A percentile compares a stretch with the other conserved stretches of the same genome.
Conservation (phyloP, 2,329 filamentous ascomycete genomes). For the Ceratocystis papillata region DNA sequence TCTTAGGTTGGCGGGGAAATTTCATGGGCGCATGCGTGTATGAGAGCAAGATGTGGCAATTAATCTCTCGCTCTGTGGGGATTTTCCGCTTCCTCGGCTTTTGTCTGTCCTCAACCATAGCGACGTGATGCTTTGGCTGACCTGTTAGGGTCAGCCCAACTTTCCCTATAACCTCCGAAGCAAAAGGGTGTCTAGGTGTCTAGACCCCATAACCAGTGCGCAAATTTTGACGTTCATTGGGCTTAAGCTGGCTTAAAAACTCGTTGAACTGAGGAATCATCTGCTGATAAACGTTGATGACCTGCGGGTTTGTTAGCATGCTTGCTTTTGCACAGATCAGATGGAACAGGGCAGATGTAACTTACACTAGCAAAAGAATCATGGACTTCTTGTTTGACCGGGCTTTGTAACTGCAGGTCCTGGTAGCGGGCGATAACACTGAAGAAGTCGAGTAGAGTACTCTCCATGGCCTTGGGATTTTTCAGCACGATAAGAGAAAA, state of each 20-base stretch:
- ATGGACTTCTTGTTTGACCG: constrained; percentile 54
- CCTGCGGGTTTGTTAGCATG: constrained; percentile 32
- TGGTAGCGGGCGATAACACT: constrained; percentile 69
- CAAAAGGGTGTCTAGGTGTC: constrained; percentile 24
- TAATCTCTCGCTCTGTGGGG: neutral
- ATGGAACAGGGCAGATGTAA: constrained; percentile 21
- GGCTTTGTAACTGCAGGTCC: constrained; percentile 49
- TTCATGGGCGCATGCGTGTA: neutral
- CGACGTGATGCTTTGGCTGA: neutral
- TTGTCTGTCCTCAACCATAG: neutral
- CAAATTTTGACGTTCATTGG: constrained; percentile 41
- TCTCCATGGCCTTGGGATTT: constrained; percentile 89
- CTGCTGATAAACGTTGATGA: constrained; percentile 45
- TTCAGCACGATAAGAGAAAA: constrained; percentile 74
- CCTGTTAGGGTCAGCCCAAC: neutral
- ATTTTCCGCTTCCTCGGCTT: neutral
- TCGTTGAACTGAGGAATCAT: constrained; percentile 50
- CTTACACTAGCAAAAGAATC: constrained; percentile 67
- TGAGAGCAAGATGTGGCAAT: neutral
- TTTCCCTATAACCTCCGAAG: neutral
- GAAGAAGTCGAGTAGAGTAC: constrained; percentile 71
- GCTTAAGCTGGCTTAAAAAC: constrained; percentile 43
- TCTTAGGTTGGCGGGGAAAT: neutral
- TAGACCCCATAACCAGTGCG: constrained; percentile 40
- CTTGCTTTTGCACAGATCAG: constrained; percentile 13